phyloP scores from a whole-genome alignment of 768 basidiomycete species.

The Mycena indigotica region DNA sequence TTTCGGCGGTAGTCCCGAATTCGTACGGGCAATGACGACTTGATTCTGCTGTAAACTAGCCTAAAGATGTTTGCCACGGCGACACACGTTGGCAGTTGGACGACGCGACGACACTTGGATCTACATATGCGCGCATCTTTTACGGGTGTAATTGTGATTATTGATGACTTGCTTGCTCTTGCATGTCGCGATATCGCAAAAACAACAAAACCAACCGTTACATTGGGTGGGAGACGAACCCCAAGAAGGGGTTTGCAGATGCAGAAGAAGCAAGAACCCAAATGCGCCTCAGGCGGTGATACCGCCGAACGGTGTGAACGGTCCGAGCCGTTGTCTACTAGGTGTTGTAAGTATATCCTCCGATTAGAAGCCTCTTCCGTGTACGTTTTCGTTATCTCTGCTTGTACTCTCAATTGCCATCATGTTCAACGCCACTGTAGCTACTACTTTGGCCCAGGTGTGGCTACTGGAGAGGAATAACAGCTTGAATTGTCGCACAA shows the following conservation, averaged over 20 bases:
- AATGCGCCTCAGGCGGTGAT: not conserved
- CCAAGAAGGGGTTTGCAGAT: not conserved
- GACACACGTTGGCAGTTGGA: not conserved
- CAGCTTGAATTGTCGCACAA: no score
- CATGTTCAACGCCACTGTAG: not conserved
- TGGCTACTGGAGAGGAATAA: no score
- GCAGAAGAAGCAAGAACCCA: not conserved
- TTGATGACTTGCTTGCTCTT: not conserved
- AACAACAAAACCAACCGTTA: not conserved
- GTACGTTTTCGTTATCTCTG: no score
- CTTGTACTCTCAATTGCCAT: not conserved
- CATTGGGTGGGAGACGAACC: not conserved
- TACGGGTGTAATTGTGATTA: not conserved
- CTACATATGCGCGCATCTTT: not conserved
- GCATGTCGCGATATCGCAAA: not conserved
- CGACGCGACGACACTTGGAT: not conserved
- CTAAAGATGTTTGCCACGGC: not conserved
- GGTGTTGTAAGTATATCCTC: not conserved
- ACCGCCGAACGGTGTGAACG: not conserved
- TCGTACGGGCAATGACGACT: slow-evolving; percentile 19
- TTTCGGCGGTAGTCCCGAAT: slow-evolving; percentile 9
- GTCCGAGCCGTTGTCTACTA: not conserved
- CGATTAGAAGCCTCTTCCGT: no score
- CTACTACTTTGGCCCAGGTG: not conserved
- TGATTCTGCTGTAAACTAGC: not conserved